phyloP scores from a whole-genome alignment of 2,329 filamentous ascomycete genomes.

The Scopulariopsis brevicaulis region DNA sequence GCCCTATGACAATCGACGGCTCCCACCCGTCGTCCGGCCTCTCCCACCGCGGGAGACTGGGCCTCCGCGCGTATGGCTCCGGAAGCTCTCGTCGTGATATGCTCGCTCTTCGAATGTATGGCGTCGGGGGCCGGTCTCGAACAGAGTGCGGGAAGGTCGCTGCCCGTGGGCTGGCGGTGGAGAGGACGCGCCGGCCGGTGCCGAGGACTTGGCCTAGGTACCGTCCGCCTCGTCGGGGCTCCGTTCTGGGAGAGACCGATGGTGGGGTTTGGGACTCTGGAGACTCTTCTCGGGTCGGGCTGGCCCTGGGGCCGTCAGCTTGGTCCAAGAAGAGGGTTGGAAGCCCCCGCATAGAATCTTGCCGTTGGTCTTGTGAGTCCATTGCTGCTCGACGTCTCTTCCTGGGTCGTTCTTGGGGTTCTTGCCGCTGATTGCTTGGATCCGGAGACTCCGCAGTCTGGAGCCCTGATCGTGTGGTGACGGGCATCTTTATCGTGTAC shows the following conservation, averaged over 20 bases:
- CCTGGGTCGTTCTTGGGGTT: not conserved
- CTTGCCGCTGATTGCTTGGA: not conserved
- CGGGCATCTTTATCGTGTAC: not conserved
- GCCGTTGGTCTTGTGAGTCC: not conserved
- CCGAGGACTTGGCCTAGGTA: not conserved
- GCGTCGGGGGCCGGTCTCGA: not conserved
- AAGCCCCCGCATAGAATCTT: too few relatives aligned
- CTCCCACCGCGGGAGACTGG: not conserved
- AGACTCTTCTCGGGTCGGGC: not conserved
- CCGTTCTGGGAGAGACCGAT: not conserved
- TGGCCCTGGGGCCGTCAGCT: not conserved
- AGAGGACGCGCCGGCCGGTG: not conserved
- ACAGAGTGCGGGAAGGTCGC: not conserved
- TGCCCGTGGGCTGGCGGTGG: not conserved
- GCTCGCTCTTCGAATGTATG: not conserved
- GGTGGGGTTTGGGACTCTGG: not conserved
- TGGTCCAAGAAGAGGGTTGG: not conserved
- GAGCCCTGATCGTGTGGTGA: not conserved
- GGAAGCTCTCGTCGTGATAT: not conserved
- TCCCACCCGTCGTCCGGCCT: not conserved
- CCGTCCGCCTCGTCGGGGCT: not conserved
- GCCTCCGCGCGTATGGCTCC: too few relatives aligned
- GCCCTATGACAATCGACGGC: slow-evolving; percentile 20
- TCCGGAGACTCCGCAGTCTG: not conserved
- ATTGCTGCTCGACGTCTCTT: not conserved